Evolutionary conservation across 2,329 filamentous ascomycete genomes (phyloP), one percentile per base, ranked within the genome.

Genomic region (Colletotrichum sublineola): DNA sequence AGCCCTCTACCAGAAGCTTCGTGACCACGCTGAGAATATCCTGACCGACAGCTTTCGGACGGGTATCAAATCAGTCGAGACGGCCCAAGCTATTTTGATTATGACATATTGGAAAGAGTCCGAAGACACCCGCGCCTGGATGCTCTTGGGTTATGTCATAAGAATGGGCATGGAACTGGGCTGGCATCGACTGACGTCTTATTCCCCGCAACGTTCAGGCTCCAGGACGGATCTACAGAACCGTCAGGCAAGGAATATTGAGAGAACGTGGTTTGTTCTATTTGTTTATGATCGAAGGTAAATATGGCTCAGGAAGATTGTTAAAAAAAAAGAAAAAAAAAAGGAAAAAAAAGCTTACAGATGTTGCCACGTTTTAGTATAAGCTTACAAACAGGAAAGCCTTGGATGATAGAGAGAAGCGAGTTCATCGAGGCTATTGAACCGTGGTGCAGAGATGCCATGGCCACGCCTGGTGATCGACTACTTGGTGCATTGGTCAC

Each of bases 101-200:
- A 68, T 82, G 7, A 84, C 82, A 2, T 83, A 83, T 72, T 84
- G 82, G 81, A 84, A 84, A 74, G 81, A 84, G 52, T 81, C 81
- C 3, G 79, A 81, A 9, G 83, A 84, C 68, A 82, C 79, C 14
- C 77, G 82, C 15, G 80, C 80, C 5, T 84, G 83, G 82, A 77
- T 81, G 24, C 76, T 80, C 1, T 74, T 84, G 11, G 83, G 82
- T 3, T 83, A 83, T 67, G 81, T 80, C 0, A 83, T 84, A 50
- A 77, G 82, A 9, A 81, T 83, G 76, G 79, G 80, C 62, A 81
- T 84, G 74, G 82, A 84, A 50, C 71, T 84, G 24, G 80, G 80
- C 0, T 82, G 80, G 80, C 80, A 82, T 56, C 76, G 77, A 14
- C 52, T 81, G 15, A 71, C 67, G 20, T 73, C 75, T 1, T 71